Base-by-base conservation (phyloP, 257 asterid species). In the Nyctanthes arbortristis region DNA sequence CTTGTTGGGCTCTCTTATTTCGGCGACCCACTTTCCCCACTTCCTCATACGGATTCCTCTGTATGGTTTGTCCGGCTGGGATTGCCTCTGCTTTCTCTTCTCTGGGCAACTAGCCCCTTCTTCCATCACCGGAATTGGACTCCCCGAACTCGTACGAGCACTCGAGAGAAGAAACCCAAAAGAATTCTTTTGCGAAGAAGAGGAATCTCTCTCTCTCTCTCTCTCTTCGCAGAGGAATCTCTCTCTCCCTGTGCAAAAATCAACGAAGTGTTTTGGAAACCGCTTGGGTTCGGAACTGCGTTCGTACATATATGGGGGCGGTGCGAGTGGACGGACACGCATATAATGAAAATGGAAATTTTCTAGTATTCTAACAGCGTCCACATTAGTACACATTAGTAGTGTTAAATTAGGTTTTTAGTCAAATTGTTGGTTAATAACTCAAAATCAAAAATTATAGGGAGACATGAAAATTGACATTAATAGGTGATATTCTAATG, bases 21-120 rank as follows among this genome's bases (percentile, higher is more conserved):
- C 97, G 65, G 97, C 96, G 7, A 91, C 97, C 97, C 97, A 91
- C 72, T 91, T 91, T 7, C 97, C 97, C 97, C 97, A 91, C 96
- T 91, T 91, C 49, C 97, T 79, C 97, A 91, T 91, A 75, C 97
- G 56, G 66, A 91, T 91, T 12, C 97, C 97, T 54, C 95, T 66
- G 72, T 89, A 91, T 30, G 89, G 96, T 59, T 89, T 90, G 63
- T 84, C 84, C 29, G 55, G 81, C 32, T 72, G 83, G 37, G 68
- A 69, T 18, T 66, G 84, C 69, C 82, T 72, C 16, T 77, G 88
- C 74, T 84, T 86, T 37, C 87, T 63, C 72, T 86, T 85, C 81
- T 87, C 89, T 20, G 83, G 57, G 62, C 79, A 78, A 66, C 64
- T 77, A 37, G 40, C 65, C 59, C 77, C 76, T 71, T 73, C 79